These are phyloP conservation scores for Elsinoe fawcettii DNA, from an alignment of 2,329 filamentous ascomycete species.

Conservation along the genomic window DNA sequence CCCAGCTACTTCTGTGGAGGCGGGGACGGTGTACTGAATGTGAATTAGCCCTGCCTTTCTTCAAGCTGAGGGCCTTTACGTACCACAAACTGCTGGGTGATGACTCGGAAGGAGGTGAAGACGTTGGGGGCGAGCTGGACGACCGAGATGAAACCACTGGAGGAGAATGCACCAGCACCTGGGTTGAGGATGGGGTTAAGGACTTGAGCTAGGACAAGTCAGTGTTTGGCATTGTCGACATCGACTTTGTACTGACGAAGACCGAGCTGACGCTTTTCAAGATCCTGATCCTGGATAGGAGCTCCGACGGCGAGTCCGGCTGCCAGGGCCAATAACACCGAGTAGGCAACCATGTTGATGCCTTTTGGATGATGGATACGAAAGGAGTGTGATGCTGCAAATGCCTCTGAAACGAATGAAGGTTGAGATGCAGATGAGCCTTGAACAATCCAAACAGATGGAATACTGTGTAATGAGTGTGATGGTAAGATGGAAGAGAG, in stretches of 20 bases:
- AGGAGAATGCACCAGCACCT: background rate
- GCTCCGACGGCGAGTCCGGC: constrained; percentile 7
- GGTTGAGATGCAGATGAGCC: constrained; percentile 47
- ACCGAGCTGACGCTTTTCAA: constrained; percentile 12
- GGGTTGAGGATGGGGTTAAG: background rate
- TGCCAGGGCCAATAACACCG: constrained; percentile 3
- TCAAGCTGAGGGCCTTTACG: constrained; percentile 12
- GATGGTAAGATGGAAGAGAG: constrained; percentile 24
- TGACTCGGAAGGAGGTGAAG: constrained; percentile 14
- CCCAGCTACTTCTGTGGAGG: constrained; percentile 59
- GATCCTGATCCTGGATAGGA: background rate
- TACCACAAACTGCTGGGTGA: constrained; percentile 12
- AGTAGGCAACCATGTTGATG: background rate
- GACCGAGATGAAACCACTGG: constrained; percentile 1
- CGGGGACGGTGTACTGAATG: constrained; percentile 43
- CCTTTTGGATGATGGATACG: background rate
- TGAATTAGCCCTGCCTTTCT: constrained; percentile 64
- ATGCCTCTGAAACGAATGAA: constrained; percentile 52
- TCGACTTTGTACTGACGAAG: background rate
- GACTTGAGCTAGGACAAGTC: background rate
- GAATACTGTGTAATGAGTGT: constrained; percentile 55
- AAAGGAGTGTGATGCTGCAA: background rate
- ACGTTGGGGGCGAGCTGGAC: constrained; percentile 15
- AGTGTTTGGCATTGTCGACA: background rate
- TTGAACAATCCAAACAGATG: constrained; percentile 39